Percentiles rank a stretch among this genome's conserved stretches.
These are phyloP conservation scores for Venturia pyrina DNA, from an alignment of 2,329 filamentous ascomycete genomes.

Conservation along the genomic window DNA sequence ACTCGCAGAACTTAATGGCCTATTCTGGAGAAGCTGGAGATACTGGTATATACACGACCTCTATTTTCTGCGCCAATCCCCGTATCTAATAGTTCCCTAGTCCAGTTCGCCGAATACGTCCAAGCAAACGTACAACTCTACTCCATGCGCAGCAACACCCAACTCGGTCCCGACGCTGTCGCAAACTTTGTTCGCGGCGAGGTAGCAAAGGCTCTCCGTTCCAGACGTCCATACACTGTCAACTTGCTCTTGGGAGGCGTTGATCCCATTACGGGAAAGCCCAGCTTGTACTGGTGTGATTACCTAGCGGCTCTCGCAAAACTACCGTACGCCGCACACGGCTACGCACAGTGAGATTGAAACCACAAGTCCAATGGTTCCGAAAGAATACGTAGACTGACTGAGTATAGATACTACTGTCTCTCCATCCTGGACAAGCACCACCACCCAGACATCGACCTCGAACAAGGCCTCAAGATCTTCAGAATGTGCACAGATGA, in stretches of 20 bases:
- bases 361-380: neutral
- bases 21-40: conserved; percentile 95
- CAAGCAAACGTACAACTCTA: conserved; percentile 98
- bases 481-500: conserved; percentile 93
- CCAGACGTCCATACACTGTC: conserved; percentile 89
- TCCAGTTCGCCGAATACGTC: conserved; percentile 98
- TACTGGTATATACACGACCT: conserved; percentile 52
- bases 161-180: conserved; percentile 80
- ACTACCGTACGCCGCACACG: conserved; percentile 91
- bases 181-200: conserved; percentile 91
- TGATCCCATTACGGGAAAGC: conserved; percentile 83
- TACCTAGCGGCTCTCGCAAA: conserved; percentile 84
- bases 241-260: conserved; percentile 92
- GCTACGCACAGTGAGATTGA: conserved; percentile 77
- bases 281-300: conserved; percentile 92
- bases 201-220: conserved; percentile 81
- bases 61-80: neutral
- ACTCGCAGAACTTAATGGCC: conserved; percentile 89
- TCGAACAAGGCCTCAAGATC: conserved; percentile 84
- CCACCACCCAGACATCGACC: conserved; percentile 86
- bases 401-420: conserved; percentile 71
- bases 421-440: conserved; percentile 97
- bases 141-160: conserved; percentile 93
- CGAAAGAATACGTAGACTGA: neutral
- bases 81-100: conserved; percentile 35